A percentile compares a stretch with the other conserved stretches of the same genome.
These are phyloP conservation scores for Carpinus viminea DNA, from an alignment of 306 rosid species.

Conservation along the genomic window DNA sequence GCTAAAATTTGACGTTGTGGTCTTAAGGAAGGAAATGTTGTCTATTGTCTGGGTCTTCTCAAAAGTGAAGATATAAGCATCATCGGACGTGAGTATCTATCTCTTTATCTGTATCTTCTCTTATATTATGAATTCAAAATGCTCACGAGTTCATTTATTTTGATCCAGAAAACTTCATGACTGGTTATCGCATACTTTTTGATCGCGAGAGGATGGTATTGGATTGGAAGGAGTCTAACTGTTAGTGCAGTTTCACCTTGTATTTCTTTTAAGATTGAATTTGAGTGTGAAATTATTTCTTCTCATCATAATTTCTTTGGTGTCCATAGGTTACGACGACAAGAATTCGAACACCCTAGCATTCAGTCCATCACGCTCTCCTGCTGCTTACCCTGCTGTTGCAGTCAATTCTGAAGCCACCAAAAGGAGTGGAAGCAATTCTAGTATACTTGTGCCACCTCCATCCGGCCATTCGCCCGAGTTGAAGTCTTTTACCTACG, in stretches of 20 bases:
- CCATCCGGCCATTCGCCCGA: slow-evolving; percentile 32
- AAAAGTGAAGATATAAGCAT: slow-evolving; percentile 62
- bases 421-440: slow-evolving; percentile 16
- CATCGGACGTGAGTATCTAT: slow-evolving; percentile 86
- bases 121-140: not conserved
- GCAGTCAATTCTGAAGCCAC: slow-evolving; percentile 53
- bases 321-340: slow-evolving; percentile 54
- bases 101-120: slow-evolving; percentile 8
- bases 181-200: slow-evolving; percentile 73
- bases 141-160: slow-evolving; percentile 9
- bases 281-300: not conserved
- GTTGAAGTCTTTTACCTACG: slow-evolving; percentile 34
- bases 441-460: slow-evolving; percentile 15
- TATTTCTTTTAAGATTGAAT: slow-evolving; percentile 1
- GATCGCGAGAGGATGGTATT: slow-evolving; percentile 72
- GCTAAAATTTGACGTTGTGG: slow-evolving; percentile 22
- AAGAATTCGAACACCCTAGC: slow-evolving; percentile 39
- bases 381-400: slow-evolving; percentile 41
- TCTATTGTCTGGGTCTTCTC: slow-evolving; percentile 60
- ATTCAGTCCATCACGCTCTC: slow-evolving; percentile 33
- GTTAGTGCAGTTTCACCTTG: slow-evolving; percentile 47
- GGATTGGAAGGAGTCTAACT: slow-evolving; percentile 73
- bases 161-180: slow-evolving; percentile 92
- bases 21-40: slow-evolving; percentile 34
- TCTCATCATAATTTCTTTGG: slow-evolving; percentile 3